Conservation (phyloP, 2,329 filamentous ascomycete genomes). For the Claviceps purpurea region DNA sequence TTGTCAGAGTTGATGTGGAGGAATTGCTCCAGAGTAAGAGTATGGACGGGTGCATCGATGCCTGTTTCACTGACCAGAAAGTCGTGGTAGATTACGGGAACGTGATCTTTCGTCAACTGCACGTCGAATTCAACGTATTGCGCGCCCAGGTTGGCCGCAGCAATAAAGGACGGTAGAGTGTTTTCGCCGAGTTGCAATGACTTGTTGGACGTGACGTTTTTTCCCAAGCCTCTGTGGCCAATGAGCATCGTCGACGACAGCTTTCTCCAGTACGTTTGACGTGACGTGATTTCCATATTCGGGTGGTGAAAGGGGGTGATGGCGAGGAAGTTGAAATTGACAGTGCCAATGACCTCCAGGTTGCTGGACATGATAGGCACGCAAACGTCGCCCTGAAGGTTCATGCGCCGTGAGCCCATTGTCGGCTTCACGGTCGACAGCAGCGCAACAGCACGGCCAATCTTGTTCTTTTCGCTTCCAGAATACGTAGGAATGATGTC, state of each 20-base stretch:
- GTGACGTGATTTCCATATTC: conserved; percentile 80
- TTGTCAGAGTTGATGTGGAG: conserved; percentile 65
- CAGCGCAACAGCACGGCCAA: conserved; percentile 79
- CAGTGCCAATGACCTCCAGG: conserved; percentile 80
- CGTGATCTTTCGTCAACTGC: conserved; percentile 95
- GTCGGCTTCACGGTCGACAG: conserved; percentile 75
- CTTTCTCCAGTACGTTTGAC: conserved; percentile 95
- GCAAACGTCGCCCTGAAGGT: conserved; percentile 79
- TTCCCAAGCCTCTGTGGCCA: conserved; percentile 65
- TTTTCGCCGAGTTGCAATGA: conserved; percentile 94
- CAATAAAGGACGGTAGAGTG: conserved; percentile 89
- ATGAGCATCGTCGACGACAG: conserved; percentile 75
- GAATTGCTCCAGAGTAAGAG: conserved; percentile 88
- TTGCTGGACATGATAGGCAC: conserved; percentile 79
- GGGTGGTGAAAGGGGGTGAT: conserved; percentile 91
- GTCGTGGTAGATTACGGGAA: conserved; percentile 97
- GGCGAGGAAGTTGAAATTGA: conserved; percentile 94
- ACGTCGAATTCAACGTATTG: conserved; percentile 72
- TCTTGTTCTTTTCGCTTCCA: conserved; percentile 73
- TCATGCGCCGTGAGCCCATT: conserved; percentile 77
- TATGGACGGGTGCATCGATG: conserved; percentile 92
- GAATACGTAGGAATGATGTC: conserved; percentile 94
- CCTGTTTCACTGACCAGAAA: conserved; percentile 96
- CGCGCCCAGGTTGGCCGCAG: conserved; percentile 82
- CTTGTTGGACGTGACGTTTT: conserved; percentile 71